Evolutionary conservation across 2,329 filamentous ascomycete species (phyloP).

Genomic region (Clonostachys solani): DNA sequence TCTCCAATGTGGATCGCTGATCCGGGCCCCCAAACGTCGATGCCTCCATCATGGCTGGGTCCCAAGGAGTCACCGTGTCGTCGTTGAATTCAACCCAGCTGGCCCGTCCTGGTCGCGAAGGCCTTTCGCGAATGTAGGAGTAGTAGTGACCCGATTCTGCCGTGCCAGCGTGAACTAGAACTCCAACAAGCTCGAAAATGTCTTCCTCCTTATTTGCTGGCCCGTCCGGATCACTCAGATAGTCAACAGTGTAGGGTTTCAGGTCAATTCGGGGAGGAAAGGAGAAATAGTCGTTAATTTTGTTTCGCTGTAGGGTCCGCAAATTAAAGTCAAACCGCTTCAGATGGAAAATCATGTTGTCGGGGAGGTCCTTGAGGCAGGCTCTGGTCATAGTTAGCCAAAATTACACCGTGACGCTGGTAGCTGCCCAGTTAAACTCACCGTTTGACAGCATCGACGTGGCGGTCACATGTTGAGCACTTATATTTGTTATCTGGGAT

Average conservation of each 20-base stretch:
- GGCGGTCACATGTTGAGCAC: conserved; percentile 81
- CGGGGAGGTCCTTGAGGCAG: conserved; percentile 86
- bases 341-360: conserved; percentile 93
- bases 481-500: conserved; percentile 94
- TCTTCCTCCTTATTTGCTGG: conserved; percentile 54
- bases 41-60: conserved; percentile 66
- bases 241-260: conserved; percentile 83
- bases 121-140: conserved; percentile 84
- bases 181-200: conserved; percentile 87
- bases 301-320: conserved; percentile 72
- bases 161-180: conserved; percentile 89
- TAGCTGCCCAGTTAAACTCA: conserved; percentile 20
- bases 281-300: conserved; percentile 92
- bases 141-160: conserved; percentile 97
- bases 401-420: conserved; percentile 7
- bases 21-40: conserved; percentile 77
- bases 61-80: conserved; percentile 72
- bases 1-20: conserved; percentile 41
- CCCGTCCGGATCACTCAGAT: conserved; percentile 61
- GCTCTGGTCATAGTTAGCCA: conserved; percentile 44
- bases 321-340: conserved; percentile 85
- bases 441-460: conserved; percentile 91
- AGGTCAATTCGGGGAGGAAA: conserved; percentile 85
- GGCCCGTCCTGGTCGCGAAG: conserved; percentile 39
- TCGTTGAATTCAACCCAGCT: conserved; percentile 95